These are phyloP conservation scores for Graphilbum sp. DNA, from an alignment of 2,329 filamentous ascomycete species.

Conservation along the genomic window DNA sequence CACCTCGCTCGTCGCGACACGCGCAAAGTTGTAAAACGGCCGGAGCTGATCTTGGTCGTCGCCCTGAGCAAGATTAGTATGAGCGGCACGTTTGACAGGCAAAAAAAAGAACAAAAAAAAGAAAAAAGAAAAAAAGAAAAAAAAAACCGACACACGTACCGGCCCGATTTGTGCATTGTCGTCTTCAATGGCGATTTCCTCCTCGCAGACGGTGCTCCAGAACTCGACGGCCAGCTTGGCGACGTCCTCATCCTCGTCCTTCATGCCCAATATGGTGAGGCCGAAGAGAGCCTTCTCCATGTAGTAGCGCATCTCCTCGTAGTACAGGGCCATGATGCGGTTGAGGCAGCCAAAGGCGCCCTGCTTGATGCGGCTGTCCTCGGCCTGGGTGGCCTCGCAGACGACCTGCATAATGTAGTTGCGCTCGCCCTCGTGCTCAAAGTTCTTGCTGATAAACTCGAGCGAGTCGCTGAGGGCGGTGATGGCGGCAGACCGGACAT, in stretches of 20 bases:
- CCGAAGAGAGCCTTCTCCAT: slow-evolving; percentile 99
- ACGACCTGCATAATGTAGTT: slow-evolving; percentile 99
- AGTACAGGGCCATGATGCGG: slow-evolving; percentile 97
- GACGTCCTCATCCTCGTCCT: slow-evolving; percentile 92
- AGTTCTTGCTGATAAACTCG: slow-evolving; percentile 95
- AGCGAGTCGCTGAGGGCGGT: slow-evolving; percentile 89
- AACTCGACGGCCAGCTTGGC: slow-evolving; percentile 97
- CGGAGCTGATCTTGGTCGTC: slow-evolving; percentile 69
- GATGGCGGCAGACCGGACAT: slow-evolving; percentile 86
- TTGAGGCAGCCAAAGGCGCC: slow-evolving; percentile 95
- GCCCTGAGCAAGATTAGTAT: slow-evolving; percentile 18
- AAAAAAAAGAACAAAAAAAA: background rate
- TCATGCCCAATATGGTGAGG: slow-evolving; percentile 95
- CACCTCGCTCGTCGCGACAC: slow-evolving; percentile 84
- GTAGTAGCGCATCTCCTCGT: slow-evolving; percentile 99
- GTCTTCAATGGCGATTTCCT: slow-evolving; percentile 95
- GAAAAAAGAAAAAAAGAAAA: background rate
- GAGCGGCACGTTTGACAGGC: no score
- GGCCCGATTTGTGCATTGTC: slow-evolving; percentile 64
- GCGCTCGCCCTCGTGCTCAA: slow-evolving; percentile 95
- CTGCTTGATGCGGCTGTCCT: slow-evolving; percentile 82
- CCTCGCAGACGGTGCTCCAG: slow-evolving; percentile 99
- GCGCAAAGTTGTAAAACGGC: slow-evolving; percentile 89
- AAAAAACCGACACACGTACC: background rate
- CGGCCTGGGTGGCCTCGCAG: slow-evolving; percentile 92